Evolutionary conservation across 1,284 basidiomycete genomes (phyloP), one percentile per base, ranked within the genome.

Genomic region (Ceratobasidium sp.): DNA sequence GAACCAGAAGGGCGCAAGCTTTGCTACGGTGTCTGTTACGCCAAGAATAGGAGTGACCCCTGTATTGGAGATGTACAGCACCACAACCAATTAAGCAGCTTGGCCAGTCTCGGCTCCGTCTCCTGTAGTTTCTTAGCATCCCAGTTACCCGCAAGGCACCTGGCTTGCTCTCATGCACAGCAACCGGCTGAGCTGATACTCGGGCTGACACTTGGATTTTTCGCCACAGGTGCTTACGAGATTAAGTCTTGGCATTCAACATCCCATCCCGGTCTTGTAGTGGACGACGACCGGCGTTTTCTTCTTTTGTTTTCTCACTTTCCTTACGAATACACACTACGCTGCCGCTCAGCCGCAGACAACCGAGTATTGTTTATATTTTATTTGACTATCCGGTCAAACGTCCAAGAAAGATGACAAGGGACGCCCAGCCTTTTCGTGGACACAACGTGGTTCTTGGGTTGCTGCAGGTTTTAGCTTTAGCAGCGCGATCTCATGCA

Each of bases 401-500:
- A 31, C 51, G 50, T 48, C 56, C 22, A 57, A 45, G 41, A 56
- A 71, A 57, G 67, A 71, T 60, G 67, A 19, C 48, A 57, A 44
- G 47, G 47, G 54, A 71, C 44, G 56, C 54, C 67, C 41, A 71
- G 67, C 67, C 67, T 71, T 71, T 71, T 57, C 67, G 67, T 71
- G 67, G 24, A 41, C 66, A 53, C 66, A 69, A 69, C 66, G 66
- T 69, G 66, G 67, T 71, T 71, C 67, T 71, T 59, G 65, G 65
- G 29, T 33, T 51, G 29, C 9, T 56, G 22, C 36, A 45, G 29
- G 44, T 60, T n/a, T n/a, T 36, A 33, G 57, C 44, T 71, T 33
- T 71, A 60, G 56, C 56, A 45, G 41, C 67, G 27, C 54, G 24
- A 24, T 47, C 41, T 45, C 53, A 71, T 71, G 67, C 56, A 19